phyloP scores from a whole-genome alignment of 139 green algal genomes.

The Trebouxia sp. region DNA sequence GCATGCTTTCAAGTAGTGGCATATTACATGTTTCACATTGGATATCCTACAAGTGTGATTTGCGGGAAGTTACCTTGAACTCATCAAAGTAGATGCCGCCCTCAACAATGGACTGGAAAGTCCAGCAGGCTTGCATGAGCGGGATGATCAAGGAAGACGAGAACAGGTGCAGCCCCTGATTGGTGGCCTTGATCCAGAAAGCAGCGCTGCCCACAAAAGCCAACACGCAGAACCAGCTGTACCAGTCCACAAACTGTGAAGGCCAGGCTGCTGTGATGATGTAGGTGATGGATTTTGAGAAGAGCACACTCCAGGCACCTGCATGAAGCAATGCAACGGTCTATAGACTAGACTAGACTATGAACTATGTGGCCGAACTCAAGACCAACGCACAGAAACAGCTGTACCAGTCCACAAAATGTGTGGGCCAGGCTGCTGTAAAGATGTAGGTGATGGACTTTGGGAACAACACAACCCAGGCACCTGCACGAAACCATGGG shows the following conservation, averaged over 20 bases:
- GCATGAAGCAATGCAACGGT: background rate
- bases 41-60: no score
- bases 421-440: conserved; percentile 31
- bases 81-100: conserved; percentile 61
- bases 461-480: conserved; percentile 55
- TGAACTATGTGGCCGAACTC: no score
- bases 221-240: conserved; percentile 34
- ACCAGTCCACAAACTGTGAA: conserved; percentile 47
- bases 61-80: conserved; percentile 22
- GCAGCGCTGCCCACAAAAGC: conserved; percentile 52
- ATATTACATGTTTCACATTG: no score
- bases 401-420: background rate
- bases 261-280: conserved; percentile 41
- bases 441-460: conserved; percentile 58
- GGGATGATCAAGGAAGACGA: conserved; percentile 54
- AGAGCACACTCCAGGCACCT: conserved; percentile 54
- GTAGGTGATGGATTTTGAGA: conserved; percentile 57
- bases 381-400: background rate
- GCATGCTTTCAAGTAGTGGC: background rate
- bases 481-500: conserved; percentile 22
- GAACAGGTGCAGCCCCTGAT: conserved; percentile 48
- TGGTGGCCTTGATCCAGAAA: conserved; percentile 49
- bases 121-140: conserved; percentile 63
- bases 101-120: conserved; percentile 52
- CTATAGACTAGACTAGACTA: no score